Evolutionary conservation across 805 yeast species (phyloP).

Genomic region (Saccharomyces kudriavzevii): DNA sequence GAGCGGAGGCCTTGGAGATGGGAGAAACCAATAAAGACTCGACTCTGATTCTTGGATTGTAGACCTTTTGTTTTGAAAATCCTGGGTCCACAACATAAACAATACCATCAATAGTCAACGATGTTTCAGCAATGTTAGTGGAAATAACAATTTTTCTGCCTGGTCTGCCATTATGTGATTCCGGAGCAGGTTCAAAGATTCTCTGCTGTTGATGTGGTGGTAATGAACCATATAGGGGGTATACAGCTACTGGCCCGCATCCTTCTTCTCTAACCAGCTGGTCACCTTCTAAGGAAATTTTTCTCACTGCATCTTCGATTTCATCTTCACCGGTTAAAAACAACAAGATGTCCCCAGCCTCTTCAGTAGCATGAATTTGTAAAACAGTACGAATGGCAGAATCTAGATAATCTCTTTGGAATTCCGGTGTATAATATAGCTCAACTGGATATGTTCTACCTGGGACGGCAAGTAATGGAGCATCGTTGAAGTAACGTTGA

Average conservation of each 20-base stretch:
- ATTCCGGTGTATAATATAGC: constrained; percentile 92
- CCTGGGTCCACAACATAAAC: constrained; percentile 98
- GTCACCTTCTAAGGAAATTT: constrained; percentile 80
- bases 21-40: constrained; percentile 92
- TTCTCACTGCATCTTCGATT: constrained; percentile 93
- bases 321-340: constrained; percentile 96
- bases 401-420: constrained; percentile 88
- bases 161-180: constrained; percentile 70
- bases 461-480: constrained; percentile 92
- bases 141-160: constrained; percentile 90
- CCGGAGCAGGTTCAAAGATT: constrained; percentile 86
- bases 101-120: constrained; percentile 93
- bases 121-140: constrained; percentile 96
- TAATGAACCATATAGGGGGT: constrained; percentile 91
- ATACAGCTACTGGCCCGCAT: constrained; percentile 82
- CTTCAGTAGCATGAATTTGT: constrained; percentile 95
- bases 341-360: constrained; percentile 78
- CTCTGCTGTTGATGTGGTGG: constrained; percentile 94
- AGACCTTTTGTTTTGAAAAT: constrained; percentile 90
- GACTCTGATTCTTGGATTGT: constrained; percentile 91
- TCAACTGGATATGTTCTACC: constrained; percentile 98
- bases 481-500: constrained; percentile 79
- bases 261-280: constrained; percentile 80
- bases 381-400: constrained; percentile 92
- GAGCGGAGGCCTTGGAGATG: constrained; percentile 93